Evolutionary conservation across 1,139 yeast genomes (phyloP), one percentile per base, ranked within the genome.

Genomic region (Taiozyma onychis): DNA sequence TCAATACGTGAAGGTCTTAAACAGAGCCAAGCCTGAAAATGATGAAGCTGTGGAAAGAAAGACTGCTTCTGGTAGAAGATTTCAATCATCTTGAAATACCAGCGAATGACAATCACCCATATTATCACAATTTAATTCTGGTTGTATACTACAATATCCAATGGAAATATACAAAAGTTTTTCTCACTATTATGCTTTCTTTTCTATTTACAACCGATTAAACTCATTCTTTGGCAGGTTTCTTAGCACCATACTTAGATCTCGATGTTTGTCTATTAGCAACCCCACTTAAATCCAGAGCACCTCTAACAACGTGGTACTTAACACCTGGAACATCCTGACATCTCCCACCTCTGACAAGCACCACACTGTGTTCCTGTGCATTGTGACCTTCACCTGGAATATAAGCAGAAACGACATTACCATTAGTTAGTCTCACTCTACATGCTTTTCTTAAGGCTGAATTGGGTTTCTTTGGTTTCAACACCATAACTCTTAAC

Each of bases 381-480:
- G 95, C 93, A 65, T 93, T 93, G 70, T 95, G 99, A 26, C 99
- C 99, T 66, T 93, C 98, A 51, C 99, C 99, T 13, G 98, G 97
- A 53, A 95, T 93, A 67, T 91, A 90, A 3, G 97, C 97, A 48
- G 95, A 85, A 21, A 93, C 80, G 48, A 88, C 85, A 59, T 84
- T 85, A 35, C 99, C 99, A 63, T 88, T 93, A 21, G 96, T 81
- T 55, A 95, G 77, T 69, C 97, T 80, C 30, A 95, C 99, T 74
- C 98, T 85, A 59, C 96, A 90, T 50, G 96, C 96, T 69, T 95
- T 95, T 72, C 99, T 81, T 71, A 90, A 93, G 18, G 99, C 97
- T 45, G 98, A 93, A 72, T 95, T 95, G 45, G 99, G 99, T 67
- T 95, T 95, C 75, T 93, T 93, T 45, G 99, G 99, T 69, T 93